A percentile compares a stretch with the other conserved stretches of the same genome.
Conservation (phyloP, 257 asterid genomes). For the Solanum ahanhuiri region DNA sequence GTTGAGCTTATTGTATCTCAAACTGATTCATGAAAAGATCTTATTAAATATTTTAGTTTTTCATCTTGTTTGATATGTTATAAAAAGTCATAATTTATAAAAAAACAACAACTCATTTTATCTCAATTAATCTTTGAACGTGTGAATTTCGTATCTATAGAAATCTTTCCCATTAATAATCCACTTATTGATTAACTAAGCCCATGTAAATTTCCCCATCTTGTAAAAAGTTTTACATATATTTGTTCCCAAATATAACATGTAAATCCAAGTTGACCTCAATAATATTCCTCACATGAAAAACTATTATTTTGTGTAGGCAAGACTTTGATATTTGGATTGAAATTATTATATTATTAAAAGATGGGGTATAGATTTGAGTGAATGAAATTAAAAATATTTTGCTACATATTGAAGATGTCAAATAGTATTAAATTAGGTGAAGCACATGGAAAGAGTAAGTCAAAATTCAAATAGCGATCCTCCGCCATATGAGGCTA, state of each 20-base stretch:
- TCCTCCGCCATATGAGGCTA: background rate
- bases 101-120: background rate
- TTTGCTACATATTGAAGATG: background rate
- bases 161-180: background rate
- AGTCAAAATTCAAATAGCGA: background rate
- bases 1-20: background rate
- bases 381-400: background rate
- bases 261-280: background rate
- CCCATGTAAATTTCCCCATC: background rate
- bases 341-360: background rate
- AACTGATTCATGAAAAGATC: background rate
- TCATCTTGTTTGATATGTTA: background rate
- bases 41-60: background rate
- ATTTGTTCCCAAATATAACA: background rate
- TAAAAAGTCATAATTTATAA: background rate
- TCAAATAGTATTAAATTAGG: constrained; percentile 7
- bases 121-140: background rate
- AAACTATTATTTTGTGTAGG: background rate
- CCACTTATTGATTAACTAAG: background rate
- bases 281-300: background rate
- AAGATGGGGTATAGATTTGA: background rate
- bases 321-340: background rate
- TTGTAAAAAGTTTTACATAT: background rate
- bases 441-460: background rate
- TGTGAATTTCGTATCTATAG: background rate